Conservation (phyloP, 257 asterid genomes). For the Parsonsia alboflavescens region DNA sequence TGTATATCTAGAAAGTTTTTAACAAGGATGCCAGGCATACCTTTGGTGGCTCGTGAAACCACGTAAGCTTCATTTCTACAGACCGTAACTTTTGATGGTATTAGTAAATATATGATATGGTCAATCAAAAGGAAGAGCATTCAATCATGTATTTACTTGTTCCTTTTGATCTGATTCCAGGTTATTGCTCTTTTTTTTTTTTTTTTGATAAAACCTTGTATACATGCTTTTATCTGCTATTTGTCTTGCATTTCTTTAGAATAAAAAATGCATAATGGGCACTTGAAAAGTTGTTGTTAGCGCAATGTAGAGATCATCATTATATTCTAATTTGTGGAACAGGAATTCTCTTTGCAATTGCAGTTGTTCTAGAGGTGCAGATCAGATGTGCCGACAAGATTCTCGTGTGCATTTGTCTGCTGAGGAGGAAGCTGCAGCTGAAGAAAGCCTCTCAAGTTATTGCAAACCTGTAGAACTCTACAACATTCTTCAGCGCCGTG, state of each 20-base stretch:
- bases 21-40: slow-evolving; percentile 89
- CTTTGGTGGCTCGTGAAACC: slow-evolving; percentile 80
- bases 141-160: neutral
- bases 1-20: slow-evolving; percentile 23
- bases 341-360: slow-evolving; percentile 73
- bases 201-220: no score
- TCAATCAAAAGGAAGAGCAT: neutral
- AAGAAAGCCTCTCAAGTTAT: slow-evolving; percentile 85
- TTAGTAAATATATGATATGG: neutral
- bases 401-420: slow-evolving; percentile 77
- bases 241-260: slow-evolving; percentile 12
- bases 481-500: slow-evolving; percentile 93
- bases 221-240: neutral
- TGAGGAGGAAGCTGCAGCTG: slow-evolving; percentile 89
- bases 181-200: neutral
- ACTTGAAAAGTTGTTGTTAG: slow-evolving; percentile 21
- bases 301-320: slow-evolving; percentile 26
- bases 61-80: slow-evolving; percentile 44
- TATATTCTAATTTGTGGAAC: slow-evolving; percentile 41
- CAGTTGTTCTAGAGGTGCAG: slow-evolving; percentile 73
- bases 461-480: slow-evolving; percentile 97
- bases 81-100: neutral
- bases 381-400: slow-evolving; percentile 93
- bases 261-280: slow-evolving; percentile 25
- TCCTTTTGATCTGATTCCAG: slow-evolving; percentile 2